Percentiles rank a stretch among this genome's conserved stretches.
Evolutionary conservation across 768 basidiomycete species (phyloP).

Genomic region (Lactarius tabidus): DNA sequence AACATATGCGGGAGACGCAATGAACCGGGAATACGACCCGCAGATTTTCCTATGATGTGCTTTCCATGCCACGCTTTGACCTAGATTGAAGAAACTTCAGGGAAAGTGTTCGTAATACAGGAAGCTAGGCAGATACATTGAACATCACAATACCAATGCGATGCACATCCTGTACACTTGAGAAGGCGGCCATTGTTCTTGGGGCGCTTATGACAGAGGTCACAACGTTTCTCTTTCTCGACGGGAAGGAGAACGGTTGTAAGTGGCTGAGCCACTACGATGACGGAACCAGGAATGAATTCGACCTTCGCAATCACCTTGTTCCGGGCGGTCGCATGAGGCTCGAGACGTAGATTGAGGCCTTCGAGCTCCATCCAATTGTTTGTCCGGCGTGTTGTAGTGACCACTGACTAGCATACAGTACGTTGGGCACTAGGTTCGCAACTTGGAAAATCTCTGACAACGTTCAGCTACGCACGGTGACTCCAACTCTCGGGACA

Average conservation of each 20-base stretch:
- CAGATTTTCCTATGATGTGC: slow-evolving; percentile 65
- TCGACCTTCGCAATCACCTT: slow-evolving; percentile 42
- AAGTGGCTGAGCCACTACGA: slow-evolving; percentile 46
- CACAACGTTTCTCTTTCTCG: slow-evolving; percentile 65
- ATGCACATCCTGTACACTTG: slow-evolving; percentile 61
- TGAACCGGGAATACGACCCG: slow-evolving; percentile 48
- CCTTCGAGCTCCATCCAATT: background rate
- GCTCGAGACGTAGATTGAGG: slow-evolving; percentile 35
- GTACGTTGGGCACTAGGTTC: too few relatives aligned
- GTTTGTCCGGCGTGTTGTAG: background rate
- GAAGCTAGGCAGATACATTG: slow-evolving; percentile 45
- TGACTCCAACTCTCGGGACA: too few relatives aligned
- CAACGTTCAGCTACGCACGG: too few relatives aligned
- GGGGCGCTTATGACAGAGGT: slow-evolving; percentile 49
- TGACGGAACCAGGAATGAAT: slow-evolving; percentile 44
- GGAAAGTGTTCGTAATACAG: slow-evolving; percentile 4
- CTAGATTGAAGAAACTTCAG: slow-evolving; percentile 36
- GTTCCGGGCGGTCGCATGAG: slow-evolving; percentile 47
- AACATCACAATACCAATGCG: slow-evolving; percentile 69
- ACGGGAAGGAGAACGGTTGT: slow-evolving; percentile 46
- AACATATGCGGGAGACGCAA: slow-evolving; percentile 44
- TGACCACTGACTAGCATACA: background rate
- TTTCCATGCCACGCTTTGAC: slow-evolving; percentile 68
- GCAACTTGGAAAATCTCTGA: too few relatives aligned
- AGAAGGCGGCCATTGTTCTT: slow-evolving; percentile 37